Conservation (phyloP, 441 rosid species). For the Melastoma candidum region DNA sequence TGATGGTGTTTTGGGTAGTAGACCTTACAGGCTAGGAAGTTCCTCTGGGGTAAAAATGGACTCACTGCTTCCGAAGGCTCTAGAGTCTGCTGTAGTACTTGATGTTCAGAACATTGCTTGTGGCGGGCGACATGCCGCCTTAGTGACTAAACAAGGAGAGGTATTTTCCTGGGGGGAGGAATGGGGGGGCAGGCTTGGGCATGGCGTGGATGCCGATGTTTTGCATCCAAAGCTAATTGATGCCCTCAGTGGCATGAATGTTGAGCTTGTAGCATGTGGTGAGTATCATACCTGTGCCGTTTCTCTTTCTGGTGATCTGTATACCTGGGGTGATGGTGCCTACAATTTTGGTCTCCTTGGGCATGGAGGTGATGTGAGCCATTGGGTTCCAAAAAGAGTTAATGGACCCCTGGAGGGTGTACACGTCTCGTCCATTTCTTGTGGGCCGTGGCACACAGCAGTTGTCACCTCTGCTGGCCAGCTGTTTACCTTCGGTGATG, state of each 20-base stretch:
- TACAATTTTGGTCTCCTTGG: constrained; percentile 13
- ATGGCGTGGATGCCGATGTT: constrained; percentile 10
- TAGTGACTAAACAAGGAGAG: constrained; percentile 13
- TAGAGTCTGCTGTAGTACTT: constrained; percentile 52
- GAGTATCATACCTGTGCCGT: constrained; percentile 13
- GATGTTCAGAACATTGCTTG: constrained; percentile 43
- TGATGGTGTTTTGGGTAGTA: constrained; percentile 44
- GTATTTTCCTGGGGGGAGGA: constrained; percentile 14
- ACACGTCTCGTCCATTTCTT: constrained; percentile 12
- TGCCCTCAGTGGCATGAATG: constrained; percentile 5
- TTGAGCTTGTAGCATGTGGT: constrained; percentile 12
- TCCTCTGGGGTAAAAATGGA: constrained; percentile 30
- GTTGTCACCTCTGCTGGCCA: constrained; percentile 15
- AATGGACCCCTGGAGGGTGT: constrained; percentile 14
- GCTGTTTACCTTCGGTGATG: constrained; percentile 14
- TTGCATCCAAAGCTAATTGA: constrained; percentile 11
- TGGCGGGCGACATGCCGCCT: constrained; percentile 12
- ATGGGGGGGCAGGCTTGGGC: constrained; percentile 11
- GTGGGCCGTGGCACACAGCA: constrained; percentile 15
- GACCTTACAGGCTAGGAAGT: constrained; percentile 23
- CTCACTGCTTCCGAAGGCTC: constrained; percentile 51
- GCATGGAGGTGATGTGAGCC: constrained; percentile 10
- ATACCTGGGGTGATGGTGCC: constrained; percentile 13
- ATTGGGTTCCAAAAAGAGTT: constrained; percentile 10
- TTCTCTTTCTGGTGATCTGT: constrained; percentile 13